A percentile compares a stretch with the other conserved stretches of the same genome.
Conservation (phyloP, 1,284 basidiomycete species). For the Ustilago sp. region DNA sequence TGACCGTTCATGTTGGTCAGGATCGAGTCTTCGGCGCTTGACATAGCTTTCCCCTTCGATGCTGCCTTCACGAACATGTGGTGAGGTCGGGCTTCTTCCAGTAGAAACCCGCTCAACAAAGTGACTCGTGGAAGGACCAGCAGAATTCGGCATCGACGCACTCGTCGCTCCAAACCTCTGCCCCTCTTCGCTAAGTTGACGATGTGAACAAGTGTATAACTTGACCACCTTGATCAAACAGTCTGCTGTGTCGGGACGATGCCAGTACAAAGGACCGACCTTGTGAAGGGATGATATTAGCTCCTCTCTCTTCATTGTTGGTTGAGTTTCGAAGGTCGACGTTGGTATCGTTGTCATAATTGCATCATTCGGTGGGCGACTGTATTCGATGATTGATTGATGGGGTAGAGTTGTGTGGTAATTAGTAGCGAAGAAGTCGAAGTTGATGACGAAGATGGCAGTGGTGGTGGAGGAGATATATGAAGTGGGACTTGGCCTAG, state of each 20-base stretch:
- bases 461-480: no score
- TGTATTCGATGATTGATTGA: no score
- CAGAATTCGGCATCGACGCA: background rate
- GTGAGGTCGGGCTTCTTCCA: no score
- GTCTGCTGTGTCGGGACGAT: slow-evolving; percentile 17
- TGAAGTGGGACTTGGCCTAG: no score
- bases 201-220: slow-evolving; percentile 4
- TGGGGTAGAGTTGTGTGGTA: no score
- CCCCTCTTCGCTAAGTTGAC: background rate
- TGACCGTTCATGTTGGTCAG: background rate
- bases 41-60: background rate
- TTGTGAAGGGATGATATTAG: slow-evolving; percentile 1
- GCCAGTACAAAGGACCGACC: slow-evolving; percentile 1
- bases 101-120: background rate
- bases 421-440: no score
- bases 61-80: background rate
- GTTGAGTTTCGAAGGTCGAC: background rate
- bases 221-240: slow-evolving; percentile 13
- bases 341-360: background rate
- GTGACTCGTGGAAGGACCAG: background rate
- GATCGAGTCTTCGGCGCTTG: background rate
- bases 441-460: no score
- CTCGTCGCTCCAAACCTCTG: background rate
- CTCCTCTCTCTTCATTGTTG: background rate
- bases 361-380: background rate